These are phyloP conservation scores for Cenchrus americanus DNA, from an alignment of 176 grass and related monocot species.

Conservation along the genomic window DNA sequence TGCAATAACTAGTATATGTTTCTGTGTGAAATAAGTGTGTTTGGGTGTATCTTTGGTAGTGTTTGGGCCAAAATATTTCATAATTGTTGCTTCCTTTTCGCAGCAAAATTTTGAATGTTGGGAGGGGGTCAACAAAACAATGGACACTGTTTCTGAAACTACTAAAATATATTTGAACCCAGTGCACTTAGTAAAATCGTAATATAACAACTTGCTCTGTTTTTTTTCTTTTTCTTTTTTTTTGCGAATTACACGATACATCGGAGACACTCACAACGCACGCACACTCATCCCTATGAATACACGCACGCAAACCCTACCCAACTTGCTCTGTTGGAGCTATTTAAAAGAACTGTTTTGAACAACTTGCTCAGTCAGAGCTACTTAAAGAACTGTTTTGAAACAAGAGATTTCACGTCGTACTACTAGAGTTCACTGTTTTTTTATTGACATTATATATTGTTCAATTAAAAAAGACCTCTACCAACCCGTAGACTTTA, in stretches of 20 bases:
- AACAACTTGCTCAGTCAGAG: neutral
- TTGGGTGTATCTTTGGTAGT: no score
- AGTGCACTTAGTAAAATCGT: neutral
- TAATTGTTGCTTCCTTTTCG: neutral
- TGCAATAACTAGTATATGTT: no score
- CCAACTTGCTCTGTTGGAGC: neutral
- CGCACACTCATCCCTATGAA: no score
- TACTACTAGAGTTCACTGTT: neutral
- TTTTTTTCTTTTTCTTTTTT: no score
- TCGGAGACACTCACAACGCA: no score
- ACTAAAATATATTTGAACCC: neutral
- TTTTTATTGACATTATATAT: neutral
- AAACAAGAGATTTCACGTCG: neutral
- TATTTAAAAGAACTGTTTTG: neutral
- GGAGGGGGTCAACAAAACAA: neutral
- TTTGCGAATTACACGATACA: no score
- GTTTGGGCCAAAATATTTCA: no score
- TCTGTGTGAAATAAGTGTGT: no score
- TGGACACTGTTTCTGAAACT: slow-evolving; percentile 1
- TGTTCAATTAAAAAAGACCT: slow-evolving; percentile 3
- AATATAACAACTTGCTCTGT: neutral
- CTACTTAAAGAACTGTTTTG: neutral
- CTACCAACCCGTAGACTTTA: neutral
- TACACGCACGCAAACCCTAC: no score
- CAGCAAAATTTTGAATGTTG: slow-evolving; percentile 3